phyloP scores from a whole-genome alignment of 805 yeast genomes.

The Middelhovenomyces tepae region DNA sequence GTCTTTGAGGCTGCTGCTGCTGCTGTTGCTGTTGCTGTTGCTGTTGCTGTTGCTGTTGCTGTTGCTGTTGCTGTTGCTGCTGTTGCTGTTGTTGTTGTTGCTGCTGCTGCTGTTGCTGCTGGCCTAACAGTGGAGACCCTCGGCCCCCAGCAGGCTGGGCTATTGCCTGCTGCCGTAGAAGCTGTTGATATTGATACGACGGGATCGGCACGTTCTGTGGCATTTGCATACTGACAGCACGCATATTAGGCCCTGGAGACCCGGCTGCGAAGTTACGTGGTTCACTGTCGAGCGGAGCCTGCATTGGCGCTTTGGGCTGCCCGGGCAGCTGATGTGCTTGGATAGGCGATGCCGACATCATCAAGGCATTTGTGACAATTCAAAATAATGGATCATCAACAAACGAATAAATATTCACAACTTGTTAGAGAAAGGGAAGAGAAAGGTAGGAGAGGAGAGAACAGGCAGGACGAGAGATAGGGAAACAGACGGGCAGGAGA shows the following conservation, averaged over 20 bases:
- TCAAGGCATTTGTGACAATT: no score
- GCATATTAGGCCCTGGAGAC: conserved; percentile 5
- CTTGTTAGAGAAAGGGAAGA: no score
- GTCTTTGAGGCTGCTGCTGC: conserved; percentile 3
- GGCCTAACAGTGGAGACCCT: conserved; percentile 6
- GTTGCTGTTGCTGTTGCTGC: conserved; percentile 8
- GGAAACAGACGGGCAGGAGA: no score
- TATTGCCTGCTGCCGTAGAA: conserved; percentile 1
- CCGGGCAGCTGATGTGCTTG: conserved; percentile 15
- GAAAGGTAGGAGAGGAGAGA: no score
- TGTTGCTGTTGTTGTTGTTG: conserved; percentile 3
- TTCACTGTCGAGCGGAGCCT: conserved; percentile 6
- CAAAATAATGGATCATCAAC: no score
- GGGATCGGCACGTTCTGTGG: conserved; percentile 3
- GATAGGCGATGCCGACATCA: conserved; percentile 17
- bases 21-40: conserved; percentile 9
- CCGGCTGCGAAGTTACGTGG: conserved; percentile 7
- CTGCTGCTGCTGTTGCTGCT: conserved; percentile 7
- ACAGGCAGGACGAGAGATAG: no score
- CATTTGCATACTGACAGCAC: conserved; percentile 4
- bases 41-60: conserved; percentile 4
- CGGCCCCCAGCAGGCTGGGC: background rate
- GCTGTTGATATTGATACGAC: conserved; percentile 8
- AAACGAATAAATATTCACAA: no score
- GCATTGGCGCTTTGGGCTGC: conserved; percentile 12